These are phyloP conservation scores for Metschnikowia continentalis DNA, from an alignment of 805 yeast species.

Conservation along the genomic window DNA sequence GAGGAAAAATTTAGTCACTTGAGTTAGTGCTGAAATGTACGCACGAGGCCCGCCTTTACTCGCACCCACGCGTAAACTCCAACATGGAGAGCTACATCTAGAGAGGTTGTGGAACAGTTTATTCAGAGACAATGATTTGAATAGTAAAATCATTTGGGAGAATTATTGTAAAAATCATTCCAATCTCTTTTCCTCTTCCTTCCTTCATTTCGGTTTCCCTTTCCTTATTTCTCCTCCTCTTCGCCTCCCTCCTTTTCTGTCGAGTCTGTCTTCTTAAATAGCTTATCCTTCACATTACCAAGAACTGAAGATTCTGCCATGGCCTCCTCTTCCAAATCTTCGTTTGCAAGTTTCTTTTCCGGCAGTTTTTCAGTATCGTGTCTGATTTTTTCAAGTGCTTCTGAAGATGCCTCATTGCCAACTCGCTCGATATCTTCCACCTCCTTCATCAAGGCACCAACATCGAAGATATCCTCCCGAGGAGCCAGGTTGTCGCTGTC, in stretches of 20 bases:
- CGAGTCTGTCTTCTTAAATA: background rate
- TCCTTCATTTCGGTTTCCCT: background rate
- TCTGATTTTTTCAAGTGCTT: constrained; percentile 7
- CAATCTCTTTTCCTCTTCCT: too few species aligned
- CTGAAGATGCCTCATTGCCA: constrained; percentile 19
- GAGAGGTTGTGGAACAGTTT: background rate
- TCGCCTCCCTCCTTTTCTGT: background rate
- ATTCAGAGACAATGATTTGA: background rate
- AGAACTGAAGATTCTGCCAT: constrained; percentile 6
- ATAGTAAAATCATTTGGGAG: background rate
- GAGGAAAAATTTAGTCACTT: constrained; percentile 12
- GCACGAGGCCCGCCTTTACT: constrained; percentile 1
- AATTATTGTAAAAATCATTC: too few species aligned
- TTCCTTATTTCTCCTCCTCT: background rate
- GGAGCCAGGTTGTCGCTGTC: constrained; percentile 3
- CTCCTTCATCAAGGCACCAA: constrained; percentile 41
- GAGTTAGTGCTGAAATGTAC: constrained; percentile 15
- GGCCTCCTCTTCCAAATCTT: constrained; percentile 13
- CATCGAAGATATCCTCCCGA: constrained; percentile 38
- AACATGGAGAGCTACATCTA: background rate
- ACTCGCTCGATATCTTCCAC: constrained; percentile 41
- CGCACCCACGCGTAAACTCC: constrained; percentile 3
- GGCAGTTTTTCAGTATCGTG: constrained; percentile 4
- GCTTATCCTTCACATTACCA: constrained; percentile 5
- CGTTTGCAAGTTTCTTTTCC: constrained; percentile 5